Base-by-base conservation (phyloP, 1,139 yeast species). In the Pneumocystis wakefieldiae region DNA sequence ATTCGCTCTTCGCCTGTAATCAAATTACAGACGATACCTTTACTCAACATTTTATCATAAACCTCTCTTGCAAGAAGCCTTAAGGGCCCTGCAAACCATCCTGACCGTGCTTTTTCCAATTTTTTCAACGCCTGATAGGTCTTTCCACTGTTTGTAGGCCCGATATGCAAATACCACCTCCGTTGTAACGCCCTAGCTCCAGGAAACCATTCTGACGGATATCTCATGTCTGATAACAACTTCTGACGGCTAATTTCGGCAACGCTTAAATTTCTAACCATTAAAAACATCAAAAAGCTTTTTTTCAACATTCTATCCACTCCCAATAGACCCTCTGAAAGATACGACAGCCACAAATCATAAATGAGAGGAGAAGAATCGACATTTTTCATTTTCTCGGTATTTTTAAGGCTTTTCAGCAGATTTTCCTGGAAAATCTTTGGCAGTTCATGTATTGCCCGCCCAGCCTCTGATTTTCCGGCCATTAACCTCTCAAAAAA, bases 101-200 rank as follows among this genome's bases (percentile, higher is more conserved):
- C 98, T n/a, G 85, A 80, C 57, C 81, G 78, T 10, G 91, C 83
- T n/a, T 74, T 70, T 68, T 83, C 83, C 59, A 92, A 77, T 63
- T 83, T 80, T 70, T 86, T 80, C 59, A 92, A 76, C 0, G 97
- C 96, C 61, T 82, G 81, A 71, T 87, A 87, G 0, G 98, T 92
- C 71, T 92, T 92, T n/a, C 99, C 99, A 69, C 94, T 85, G 72
- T 92, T 92, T 0, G 99, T 92, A 0, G 99, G 98, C 0, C 99
- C 99, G 24, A 92, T 89, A 73, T 92, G 99, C 83, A 94, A 81
- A 28, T 85, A 80, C 59, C 92, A 80, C 64, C 86, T 85, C 57
- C 99, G 78, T 67, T 83, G 84, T 77, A 90, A 78, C 67, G 84
- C 82, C 59, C 98, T 78, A 0, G 98, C 95, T 61, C 80, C 83